These are phyloP conservation scores for Ilyonectria mors-panacis DNA, from an alignment of 2,329 filamentous ascomycete species.

Conservation along the genomic window DNA sequence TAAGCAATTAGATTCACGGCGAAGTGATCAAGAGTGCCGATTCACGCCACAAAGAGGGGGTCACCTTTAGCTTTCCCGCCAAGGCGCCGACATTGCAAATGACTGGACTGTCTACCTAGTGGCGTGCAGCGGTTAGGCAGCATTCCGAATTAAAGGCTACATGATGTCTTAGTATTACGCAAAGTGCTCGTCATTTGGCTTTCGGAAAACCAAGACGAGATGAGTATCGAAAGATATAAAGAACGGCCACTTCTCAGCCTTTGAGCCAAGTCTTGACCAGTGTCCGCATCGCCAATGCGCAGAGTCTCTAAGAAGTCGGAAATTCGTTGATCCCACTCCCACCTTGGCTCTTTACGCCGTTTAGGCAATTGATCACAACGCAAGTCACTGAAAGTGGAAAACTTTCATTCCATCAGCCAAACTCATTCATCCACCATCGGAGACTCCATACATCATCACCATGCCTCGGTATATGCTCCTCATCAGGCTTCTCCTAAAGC, in stretches of 20 bases:
- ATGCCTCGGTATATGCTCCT: conserved; percentile 52
- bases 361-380: background rate
- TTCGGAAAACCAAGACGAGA: background rate
- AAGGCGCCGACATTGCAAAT: background rate
- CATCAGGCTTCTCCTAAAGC: conserved; percentile 46
- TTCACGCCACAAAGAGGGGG: background rate
- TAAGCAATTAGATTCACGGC: background rate
- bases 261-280: background rate
- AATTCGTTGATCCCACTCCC: background rate
- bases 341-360: background rate
- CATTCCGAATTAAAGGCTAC: background rate
- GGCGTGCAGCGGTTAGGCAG: conserved; percentile 11
- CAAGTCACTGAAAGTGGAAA: background rate
- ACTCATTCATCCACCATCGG: background rate
- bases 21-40: background rate
- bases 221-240: background rate
- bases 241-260: background rate
- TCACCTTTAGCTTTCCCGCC: background rate
- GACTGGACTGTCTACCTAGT: conserved; percentile 10
- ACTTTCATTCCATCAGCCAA: background rate
- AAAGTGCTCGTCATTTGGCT: background rate
- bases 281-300: background rate
- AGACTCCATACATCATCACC: background rate
- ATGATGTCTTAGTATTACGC: background rate
- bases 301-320: background rate